Base-by-base conservation (phyloP, 257 asterid genomes). In the Lycium ferocissimum region DNA sequence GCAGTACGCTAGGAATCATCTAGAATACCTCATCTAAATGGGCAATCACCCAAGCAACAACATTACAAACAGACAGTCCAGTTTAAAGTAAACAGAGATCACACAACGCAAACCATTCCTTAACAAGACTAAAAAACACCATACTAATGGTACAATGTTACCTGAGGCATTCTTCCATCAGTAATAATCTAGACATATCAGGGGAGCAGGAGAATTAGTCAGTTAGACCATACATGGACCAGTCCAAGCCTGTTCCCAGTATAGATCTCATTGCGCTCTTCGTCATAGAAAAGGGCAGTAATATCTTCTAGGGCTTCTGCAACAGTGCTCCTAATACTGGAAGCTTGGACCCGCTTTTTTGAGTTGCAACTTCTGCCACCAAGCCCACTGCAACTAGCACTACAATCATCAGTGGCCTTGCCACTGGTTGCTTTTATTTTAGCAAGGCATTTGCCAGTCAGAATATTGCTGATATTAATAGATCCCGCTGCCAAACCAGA, bases 191-290 rank as follows among this genome's bases (percentile, higher is more conserved):
- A 81, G n/a, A 72, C 78, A 45, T 13, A 15, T 15, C 22, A 9
- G 59, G 3, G 11, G 12, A 85, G 62, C 33, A 61, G 85, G 56
- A 57, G 38, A 20, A 73, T 66, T 58, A 59, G 72, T 58, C 84
- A 97, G 92, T 94, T 97, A 49, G 98, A 91, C 99, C 99, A 97
- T 37, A 97, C 98, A 84, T 97, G 99, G 84, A 97, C 94, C 78
- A 94, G 91, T 26, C 98, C 99, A 56, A 70, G 90, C 92, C 93
- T 92, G 76, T 95, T 97, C 57, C 98, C 98, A 0, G 99, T 97
- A 83, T 94, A 97, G 80, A 97, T 95, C 87, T 97, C 99, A n/a
- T 97, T 97, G 47, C 98, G 98, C 78, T 97, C 99, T 90, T 97
- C 99, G 45, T 97, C 97, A 10, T 97, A 97, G 91, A 93, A 97